Percentiles rank a stretch among this genome's conserved stretches.
Evolutionary conservation across 257 asterid genomes (phyloP).

Genomic region (Solanum pinnatisectum): DNA sequence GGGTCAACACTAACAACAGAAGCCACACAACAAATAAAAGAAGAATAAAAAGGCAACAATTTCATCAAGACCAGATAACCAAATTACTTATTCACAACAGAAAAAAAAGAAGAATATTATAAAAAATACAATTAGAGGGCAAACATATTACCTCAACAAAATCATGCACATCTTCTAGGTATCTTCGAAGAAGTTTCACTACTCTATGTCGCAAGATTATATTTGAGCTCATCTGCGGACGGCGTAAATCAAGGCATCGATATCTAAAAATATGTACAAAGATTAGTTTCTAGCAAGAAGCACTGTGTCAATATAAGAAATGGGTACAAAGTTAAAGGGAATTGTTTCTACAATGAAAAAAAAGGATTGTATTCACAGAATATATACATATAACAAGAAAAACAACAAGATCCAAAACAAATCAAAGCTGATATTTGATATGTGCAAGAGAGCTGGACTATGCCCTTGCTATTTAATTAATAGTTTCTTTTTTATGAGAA

Average conservation of each 20-base stretch:
- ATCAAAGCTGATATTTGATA: not conserved
- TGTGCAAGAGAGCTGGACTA: not conserved
- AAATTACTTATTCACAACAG: not conserved
- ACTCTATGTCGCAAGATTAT: conserved; percentile 83
- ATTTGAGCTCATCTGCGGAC: conserved; percentile 67
- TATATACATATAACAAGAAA: not conserved
- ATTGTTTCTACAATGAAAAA: not conserved
- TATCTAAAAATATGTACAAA: conserved; percentile 30
- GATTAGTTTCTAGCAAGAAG: not conserved
- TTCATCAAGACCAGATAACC: not conserved
- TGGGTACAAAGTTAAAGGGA: not conserved
- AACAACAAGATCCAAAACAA: not conserved
- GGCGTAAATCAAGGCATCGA: conserved; percentile 93
- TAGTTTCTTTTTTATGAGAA: not conserved
- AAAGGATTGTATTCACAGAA: not conserved
- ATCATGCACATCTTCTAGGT: conserved; percentile 78
- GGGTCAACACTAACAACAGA: conserved; percentile 48
- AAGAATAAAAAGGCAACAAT: not conserved
- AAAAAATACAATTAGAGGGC: not conserved
- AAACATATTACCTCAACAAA: conserved; percentile 81
- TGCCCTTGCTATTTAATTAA: not conserved
- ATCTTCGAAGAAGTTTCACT: conserved; percentile 79
- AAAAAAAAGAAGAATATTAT: not conserved
- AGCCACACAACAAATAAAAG: not conserved
- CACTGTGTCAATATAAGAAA: not conserved